Evolutionary conservation across 2,329 filamentous ascomycete genomes (phyloP).

Genomic region (Colletotrichum theobromicola): DNA sequence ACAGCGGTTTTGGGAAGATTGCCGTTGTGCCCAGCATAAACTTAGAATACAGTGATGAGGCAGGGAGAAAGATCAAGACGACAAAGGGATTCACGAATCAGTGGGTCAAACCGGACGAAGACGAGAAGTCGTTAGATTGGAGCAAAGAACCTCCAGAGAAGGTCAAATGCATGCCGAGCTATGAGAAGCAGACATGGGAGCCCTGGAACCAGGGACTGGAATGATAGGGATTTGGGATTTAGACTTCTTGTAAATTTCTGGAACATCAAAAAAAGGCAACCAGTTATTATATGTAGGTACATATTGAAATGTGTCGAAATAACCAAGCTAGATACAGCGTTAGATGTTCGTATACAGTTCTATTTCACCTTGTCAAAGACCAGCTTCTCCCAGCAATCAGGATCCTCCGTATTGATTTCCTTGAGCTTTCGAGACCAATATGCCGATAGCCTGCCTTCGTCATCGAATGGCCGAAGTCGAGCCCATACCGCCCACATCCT

Average conservation of each 20-base stretch:
- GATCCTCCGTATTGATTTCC: neutral
- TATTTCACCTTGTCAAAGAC: neutral
- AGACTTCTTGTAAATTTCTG: too few relatives aligned
- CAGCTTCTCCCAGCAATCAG: neutral
- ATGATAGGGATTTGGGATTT: neutral
- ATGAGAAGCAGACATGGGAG: slow-evolving; percentile 44
- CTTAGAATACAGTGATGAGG: slow-evolving; percentile 56
- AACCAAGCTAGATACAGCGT: too few relatives aligned
- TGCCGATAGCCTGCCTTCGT: slow-evolving; percentile 25
- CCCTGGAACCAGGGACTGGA: slow-evolving; percentile 41
- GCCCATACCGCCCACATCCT: slow-evolving; percentile 33
- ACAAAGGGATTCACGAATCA: slow-evolving; percentile 53
- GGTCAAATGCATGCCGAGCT: slow-evolving; percentile 54
- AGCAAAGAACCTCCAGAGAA: slow-evolving; percentile 44
- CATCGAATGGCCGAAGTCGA: slow-evolving; percentile 30
- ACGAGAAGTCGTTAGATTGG: slow-evolving; percentile 47
- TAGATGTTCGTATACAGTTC: neutral
- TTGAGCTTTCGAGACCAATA: slow-evolving; percentile 23
- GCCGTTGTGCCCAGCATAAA: slow-evolving; percentile 62
- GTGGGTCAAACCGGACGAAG: slow-evolving; percentile 34
- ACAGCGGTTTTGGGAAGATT: slow-evolving; percentile 52
- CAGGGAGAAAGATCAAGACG: slow-evolving; percentile 49
- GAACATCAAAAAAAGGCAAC: too few relatives aligned
- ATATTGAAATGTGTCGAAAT: too few relatives aligned
- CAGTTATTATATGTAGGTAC: too few relatives aligned